These are phyloP conservation scores for Arthrinium phaeospermum DNA, from an alignment of 2,329 filamentous ascomycete genomes.

Conservation along the genomic window DNA sequence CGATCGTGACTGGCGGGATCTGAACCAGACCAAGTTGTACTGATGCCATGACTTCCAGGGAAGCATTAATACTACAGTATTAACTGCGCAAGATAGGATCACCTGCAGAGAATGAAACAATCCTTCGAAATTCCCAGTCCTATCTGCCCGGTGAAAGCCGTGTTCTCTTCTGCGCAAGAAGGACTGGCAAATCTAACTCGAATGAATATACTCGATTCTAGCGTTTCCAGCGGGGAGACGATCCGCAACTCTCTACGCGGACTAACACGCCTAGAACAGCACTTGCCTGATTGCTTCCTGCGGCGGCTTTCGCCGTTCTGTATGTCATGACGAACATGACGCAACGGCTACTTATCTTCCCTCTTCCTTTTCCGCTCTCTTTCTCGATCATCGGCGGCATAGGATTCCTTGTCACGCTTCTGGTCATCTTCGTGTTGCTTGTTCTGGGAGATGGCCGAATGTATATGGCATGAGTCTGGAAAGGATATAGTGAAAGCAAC, in stretches of 20 bases:
- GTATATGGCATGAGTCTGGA: no score
- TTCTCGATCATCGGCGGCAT: neutral
- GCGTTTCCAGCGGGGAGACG: neutral
- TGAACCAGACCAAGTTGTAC: neutral
- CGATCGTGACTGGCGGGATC: neutral
- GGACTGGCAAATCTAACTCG: neutral
- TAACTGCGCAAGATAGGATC: neutral
- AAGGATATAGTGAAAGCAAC: no score
- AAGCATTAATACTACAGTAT: neutral
- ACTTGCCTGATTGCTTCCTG: neutral
- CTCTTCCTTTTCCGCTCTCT: neutral
- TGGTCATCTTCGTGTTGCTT: neutral
- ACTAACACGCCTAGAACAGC: neutral
- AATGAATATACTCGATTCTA: neutral
- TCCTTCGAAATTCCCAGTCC: no score
- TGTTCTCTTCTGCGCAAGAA: neutral
- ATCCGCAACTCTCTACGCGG: neutral
- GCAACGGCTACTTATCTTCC: neutral
- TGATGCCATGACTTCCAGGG: neutral
- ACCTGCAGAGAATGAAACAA: neutral
- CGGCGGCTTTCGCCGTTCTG: neutral
- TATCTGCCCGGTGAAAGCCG: no score
- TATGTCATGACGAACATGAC: neutral
- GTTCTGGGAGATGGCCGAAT: neutral
- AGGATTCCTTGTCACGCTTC: neutral